Evolutionary conservation across 768 basidiomycete species (phyloP).

Genomic region (Kwoniella shandongensis): DNA sequence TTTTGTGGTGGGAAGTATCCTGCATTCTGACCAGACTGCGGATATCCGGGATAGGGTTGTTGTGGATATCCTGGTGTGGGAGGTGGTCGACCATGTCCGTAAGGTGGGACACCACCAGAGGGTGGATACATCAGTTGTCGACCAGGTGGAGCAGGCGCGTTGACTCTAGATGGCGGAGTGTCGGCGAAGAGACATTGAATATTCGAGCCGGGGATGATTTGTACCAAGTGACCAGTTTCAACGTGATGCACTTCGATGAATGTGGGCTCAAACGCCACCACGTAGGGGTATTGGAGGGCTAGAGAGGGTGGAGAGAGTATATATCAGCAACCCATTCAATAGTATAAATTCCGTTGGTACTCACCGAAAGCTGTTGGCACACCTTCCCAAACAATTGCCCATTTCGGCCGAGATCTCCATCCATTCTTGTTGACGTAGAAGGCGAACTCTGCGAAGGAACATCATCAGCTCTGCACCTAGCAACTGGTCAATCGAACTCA

Average conservation of each 20-base stretch:
- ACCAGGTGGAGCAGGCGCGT: slow-evolving; percentile 58
- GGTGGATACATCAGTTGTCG: slow-evolving; percentile 38
- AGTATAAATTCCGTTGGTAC: slow-evolving; percentile 44
- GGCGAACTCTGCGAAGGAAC: slow-evolving; percentile 72
- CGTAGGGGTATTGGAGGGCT: slow-evolving; percentile 96
- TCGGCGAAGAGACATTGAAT: slow-evolving; percentile 89
- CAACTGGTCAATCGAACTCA: slow-evolving; percentile 57
- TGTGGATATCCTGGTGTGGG: not conserved
- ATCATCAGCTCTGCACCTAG: slow-evolving; percentile 56
- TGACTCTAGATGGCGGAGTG: slow-evolving; percentile 80
- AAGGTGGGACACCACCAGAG: not conserved
- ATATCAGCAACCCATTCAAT: too few relatives aligned
- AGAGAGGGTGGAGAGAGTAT: slow-evolving; percentile 8
- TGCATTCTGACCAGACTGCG: slow-evolving; percentile 5
- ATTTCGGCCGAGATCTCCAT: slow-evolving; percentile 81
- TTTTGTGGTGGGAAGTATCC: slow-evolving; percentile 13
- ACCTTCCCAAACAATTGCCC: slow-evolving; percentile 98
- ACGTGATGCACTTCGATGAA: slow-evolving; percentile 97
- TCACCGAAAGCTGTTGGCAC: slow-evolving; percentile 88
- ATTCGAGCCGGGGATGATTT: slow-evolving; percentile 92
- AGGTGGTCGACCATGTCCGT: slow-evolving; percentile 9
- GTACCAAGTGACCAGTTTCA: slow-evolving; percentile 83
- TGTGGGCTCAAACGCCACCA: slow-evolving; percentile 91
- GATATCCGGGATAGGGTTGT: not conserved
- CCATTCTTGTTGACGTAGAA: slow-evolving; percentile 99